These are phyloP conservation scores for Talaromyces sp. DNA, from an alignment of 2,329 filamentous ascomycete species.

Conservation along the genomic window DNA sequence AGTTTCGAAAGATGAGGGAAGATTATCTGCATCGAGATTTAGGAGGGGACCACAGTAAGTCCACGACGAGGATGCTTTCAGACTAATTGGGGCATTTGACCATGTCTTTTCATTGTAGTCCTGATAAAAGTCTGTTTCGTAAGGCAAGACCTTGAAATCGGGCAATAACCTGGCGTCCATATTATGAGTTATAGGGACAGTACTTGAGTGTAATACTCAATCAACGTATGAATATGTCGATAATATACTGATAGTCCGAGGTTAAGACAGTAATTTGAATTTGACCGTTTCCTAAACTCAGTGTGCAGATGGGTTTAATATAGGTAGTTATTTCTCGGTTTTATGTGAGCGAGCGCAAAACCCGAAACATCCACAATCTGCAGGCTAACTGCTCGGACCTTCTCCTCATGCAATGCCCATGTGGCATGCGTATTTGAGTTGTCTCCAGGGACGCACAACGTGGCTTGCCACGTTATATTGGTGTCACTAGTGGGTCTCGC, in stretches of 20 bases:
- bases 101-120: not conserved
- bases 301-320: not conserved
- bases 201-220: no score
- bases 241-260: no score
- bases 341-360: not conserved
- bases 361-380: not conserved
- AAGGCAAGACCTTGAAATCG: constrained; percentile 24
- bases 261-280: no score
- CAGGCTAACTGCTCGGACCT: constrained; percentile 2
- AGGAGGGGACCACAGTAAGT: constrained; percentile 51
- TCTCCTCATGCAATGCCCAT: constrained; percentile 19
- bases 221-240: no score
- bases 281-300: no score
- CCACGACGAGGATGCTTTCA: constrained; percentile 41
- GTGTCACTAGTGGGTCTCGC: not conserved
- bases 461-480: constrained; percentile 11
- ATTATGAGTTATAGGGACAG: no score
- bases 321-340: not conserved
- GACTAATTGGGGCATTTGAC: constrained; percentile 10
- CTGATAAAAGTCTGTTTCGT: constrained; percentile 1
- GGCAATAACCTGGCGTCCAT: constrained; percentile 23
- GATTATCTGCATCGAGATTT: constrained; percentile 19
- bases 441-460: constrained; percentile 6
- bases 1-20: constrained; percentile 44
- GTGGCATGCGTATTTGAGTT: constrained; percentile 11